A percentile compares a stretch with the other conserved stretches of the same genome.
These are phyloP conservation scores for Sporodiniella umbellata DNA, from an alignment of 371 early-diverging fungal species.

Conservation along the genomic window DNA sequence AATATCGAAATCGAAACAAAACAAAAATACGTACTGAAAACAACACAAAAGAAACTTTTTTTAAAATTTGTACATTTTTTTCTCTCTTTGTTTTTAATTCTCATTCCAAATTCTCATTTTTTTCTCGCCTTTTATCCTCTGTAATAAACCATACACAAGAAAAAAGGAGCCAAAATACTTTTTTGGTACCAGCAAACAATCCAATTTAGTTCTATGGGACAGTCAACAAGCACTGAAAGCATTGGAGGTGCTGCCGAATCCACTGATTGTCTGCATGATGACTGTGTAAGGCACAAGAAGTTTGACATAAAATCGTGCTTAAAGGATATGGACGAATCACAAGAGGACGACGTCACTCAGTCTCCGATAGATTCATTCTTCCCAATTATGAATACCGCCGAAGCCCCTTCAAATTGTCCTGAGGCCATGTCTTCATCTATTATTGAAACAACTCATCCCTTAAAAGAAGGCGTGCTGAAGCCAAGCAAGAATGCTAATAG, in stretches of 20 bases:
- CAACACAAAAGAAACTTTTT: too few species aligned
- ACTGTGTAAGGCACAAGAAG: not conserved
- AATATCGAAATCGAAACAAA: not conserved
- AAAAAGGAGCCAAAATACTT: too few species aligned
- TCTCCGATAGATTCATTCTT: slow-evolving; percentile 4
- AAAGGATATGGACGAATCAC: not conserved
- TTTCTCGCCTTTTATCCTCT: not conserved
- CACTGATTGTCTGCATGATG: not conserved
- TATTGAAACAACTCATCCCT: slow-evolving; percentile 8
- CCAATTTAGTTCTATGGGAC: not conserved
- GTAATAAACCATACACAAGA: too few species aligned
- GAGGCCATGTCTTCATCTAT: slow-evolving; percentile 23
- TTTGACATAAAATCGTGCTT: not conserved
- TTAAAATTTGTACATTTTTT: not conserved
- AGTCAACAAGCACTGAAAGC: not conserved
- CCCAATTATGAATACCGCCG: slow-evolving; percentile 7
- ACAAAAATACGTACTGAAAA: not conserved
- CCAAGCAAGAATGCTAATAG: slow-evolving; percentile 3
- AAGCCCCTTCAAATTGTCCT: slow-evolving; percentile 12
- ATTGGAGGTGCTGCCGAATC: not conserved
- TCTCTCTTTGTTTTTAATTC: not conserved
- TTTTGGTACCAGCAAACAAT: too few species aligned
- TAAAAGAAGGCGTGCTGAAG: slow-evolving; percentile 1
- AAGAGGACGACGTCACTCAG: slow-evolving; percentile 14
- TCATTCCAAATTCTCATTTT: not conserved